phyloP scores from a whole-genome alignment of 306 rosid species.

The Canavalia gladiata region DNA sequence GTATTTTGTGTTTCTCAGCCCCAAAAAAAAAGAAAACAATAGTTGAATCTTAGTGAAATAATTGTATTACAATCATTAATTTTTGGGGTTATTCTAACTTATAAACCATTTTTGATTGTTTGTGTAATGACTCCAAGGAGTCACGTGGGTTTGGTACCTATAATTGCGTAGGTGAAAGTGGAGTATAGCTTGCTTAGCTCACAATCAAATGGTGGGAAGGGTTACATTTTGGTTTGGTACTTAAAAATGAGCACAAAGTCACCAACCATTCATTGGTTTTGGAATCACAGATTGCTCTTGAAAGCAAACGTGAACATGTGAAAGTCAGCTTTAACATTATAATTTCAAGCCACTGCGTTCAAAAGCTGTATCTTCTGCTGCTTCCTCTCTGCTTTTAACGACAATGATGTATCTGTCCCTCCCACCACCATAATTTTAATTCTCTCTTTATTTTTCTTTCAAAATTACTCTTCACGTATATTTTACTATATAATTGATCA shows the following conservation, averaged over 20 bases:
- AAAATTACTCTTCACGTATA: no score
- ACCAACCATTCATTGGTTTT: neutral
- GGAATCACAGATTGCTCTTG: neutral
- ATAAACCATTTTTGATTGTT: no score
- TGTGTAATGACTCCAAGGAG: neutral
- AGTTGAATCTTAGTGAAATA: no score
- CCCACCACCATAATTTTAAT: neutral
- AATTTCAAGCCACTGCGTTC: constrained; percentile 9
- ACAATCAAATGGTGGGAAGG: neutral
- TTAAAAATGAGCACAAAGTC: neutral
- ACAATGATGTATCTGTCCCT: constrained; percentile 14
- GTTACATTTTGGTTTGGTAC: constrained; percentile 4
- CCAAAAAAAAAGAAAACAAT: no score
- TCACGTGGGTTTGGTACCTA: neutral
- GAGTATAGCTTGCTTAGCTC: neutral
- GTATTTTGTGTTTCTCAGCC: no score
- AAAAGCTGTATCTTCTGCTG: neutral
- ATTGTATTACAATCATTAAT: no score
- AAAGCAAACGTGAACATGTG: constrained; percentile 11
- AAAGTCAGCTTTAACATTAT: constrained; percentile 21
- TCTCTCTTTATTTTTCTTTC: no score
- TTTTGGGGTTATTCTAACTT: no score
- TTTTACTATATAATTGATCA: no score
- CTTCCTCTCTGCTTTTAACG: constrained; percentile 2
- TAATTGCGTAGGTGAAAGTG: neutral